These are phyloP conservation scores for Ephemerocybe angulata DNA, from an alignment of 768 basidiomycete species.

Conservation along the genomic window DNA sequence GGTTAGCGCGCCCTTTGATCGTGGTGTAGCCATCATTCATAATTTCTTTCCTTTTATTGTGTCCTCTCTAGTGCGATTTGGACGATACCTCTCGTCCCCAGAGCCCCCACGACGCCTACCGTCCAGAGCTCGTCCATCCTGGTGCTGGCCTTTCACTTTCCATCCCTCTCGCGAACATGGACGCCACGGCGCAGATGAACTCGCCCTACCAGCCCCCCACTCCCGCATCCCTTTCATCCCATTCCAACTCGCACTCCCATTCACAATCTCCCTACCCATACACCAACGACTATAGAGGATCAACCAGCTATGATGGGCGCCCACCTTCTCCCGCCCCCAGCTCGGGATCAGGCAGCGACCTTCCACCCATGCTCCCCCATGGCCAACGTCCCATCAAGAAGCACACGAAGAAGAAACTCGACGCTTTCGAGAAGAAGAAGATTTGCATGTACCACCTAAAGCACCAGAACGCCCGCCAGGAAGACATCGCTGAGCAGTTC, in stretches of 20 bases:
- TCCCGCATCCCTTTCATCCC: constrained; percentile 41
- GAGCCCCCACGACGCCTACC: background rate
- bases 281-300: constrained; percentile 30
- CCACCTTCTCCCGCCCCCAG: constrained; percentile 64
- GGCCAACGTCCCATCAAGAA: constrained; percentile 27
- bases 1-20: background rate
- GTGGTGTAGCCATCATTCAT: background rate
- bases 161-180: constrained; percentile 14
- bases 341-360: too few relatives aligned
- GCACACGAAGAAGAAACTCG: constrained; percentile 70
- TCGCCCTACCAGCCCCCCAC: constrained; percentile 46
- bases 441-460: constrained; percentile 68
- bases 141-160: background rate
- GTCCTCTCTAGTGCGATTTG: background rate
- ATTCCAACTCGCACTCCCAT: too few relatives aligned
- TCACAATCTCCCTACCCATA: constrained; percentile 46
- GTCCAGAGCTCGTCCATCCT: background rate
- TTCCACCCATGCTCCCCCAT: constrained; percentile 23
- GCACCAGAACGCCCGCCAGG: constrained; percentile 70
- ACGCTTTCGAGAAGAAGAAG: constrained; percentile 66
- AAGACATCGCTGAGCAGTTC: constrained; percentile 75
- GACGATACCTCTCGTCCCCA: background rate
- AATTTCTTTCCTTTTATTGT: background rate
- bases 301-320: constrained; percentile 37
- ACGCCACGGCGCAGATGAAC: constrained; percentile 19